Evolutionary conservation across 2,329 filamentous ascomycete species (phyloP).

Genomic region (Pseudogymnoascus sp.): DNA sequence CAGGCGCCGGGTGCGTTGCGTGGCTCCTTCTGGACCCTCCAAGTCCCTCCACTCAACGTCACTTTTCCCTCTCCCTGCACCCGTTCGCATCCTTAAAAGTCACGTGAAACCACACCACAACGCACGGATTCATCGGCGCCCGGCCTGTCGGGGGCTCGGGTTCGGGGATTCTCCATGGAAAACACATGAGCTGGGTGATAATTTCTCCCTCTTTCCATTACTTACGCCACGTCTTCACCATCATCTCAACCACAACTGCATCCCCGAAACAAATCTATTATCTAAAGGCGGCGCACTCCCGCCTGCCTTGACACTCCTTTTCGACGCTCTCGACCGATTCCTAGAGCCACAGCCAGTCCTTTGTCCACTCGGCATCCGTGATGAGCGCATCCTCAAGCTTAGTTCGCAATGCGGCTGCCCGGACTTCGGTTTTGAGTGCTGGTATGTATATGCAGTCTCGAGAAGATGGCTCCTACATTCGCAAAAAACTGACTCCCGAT

Average conservation of each 20-base stretch:
- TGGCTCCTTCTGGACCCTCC: not conserved
- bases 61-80: not conserved
- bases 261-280: not conserved
- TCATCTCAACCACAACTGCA: not conserved
- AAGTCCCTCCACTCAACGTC: not conserved
- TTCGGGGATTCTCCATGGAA: not conserved
- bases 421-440: slow-evolving; percentile 25
- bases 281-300: not conserved
- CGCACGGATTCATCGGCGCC: not conserved
- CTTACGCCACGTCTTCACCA: not conserved
- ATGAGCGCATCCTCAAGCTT: slow-evolving; percentile 32
- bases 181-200: not conserved
- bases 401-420: slow-evolving; percentile 29
- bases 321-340: not conserved
- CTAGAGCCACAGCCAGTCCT: not conserved
- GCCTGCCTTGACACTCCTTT: not conserved
- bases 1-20: not conserved
- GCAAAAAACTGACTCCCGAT: not conserved
- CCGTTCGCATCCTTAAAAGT: not conserved
- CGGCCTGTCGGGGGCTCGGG: not conserved
- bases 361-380: slow-evolving; percentile 9
- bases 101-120: not conserved
- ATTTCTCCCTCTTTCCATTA: not conserved
- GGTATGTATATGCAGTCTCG: slow-evolving; percentile 20
- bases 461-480: not conserved